Evolutionary conservation across 2,329 filamentous ascomycete species (phyloP), one percentile per base, ranked within the genome.

Genomic region (Claviceps paspali): DNA sequence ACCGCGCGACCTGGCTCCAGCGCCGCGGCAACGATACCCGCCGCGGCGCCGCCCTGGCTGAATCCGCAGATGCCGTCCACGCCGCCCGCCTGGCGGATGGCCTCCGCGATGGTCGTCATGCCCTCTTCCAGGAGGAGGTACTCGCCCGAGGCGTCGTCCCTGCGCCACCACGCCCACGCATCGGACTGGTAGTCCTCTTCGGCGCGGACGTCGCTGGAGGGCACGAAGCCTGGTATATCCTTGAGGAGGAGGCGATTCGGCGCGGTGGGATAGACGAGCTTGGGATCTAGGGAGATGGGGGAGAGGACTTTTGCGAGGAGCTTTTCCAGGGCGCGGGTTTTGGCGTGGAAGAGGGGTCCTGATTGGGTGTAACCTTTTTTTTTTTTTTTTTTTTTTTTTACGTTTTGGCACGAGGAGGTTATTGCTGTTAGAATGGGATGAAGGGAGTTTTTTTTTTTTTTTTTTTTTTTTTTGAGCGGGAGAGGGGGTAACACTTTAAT

Each of bases 311-410:
- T 94, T 42, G 65, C 58, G 40, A 95, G 70, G 38, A 79, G 65
- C 58, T 95, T 94, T 49, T 86, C 76, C 1, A 95, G 67, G 9
- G 84, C 84, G 56, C 85, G 82, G 32, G 84, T 92, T 64, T 95
- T 95, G 56, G 79, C 73, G 54, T 76, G 79, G 71, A 95, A 95
- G 44, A 86, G 66, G 4, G 78, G 60, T 4, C 87, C 86, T 21
- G 83, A 92, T 66, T 96, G 88, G 6, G 88, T 94, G 70, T 78
- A 95, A 58, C 88, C 82, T 78, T n/a, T 17, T 22, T 19, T n/a
- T 15, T 15, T 15, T 29, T n/a, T n/a, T n/a, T n/a, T n/a, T n/a
- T n/a, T n/a, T n/a, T n/a, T n/a, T n/a, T n/a, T n/a, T n/a, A n/a
- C n/a, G n/a, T n/a, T n/a, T n/a, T n/a, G n/a, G n/a, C n/a, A n/a